phyloP scores from a whole-genome alignment of 2,329 filamentous ascomycete genomes.

The Aspergillus sp. region DNA sequence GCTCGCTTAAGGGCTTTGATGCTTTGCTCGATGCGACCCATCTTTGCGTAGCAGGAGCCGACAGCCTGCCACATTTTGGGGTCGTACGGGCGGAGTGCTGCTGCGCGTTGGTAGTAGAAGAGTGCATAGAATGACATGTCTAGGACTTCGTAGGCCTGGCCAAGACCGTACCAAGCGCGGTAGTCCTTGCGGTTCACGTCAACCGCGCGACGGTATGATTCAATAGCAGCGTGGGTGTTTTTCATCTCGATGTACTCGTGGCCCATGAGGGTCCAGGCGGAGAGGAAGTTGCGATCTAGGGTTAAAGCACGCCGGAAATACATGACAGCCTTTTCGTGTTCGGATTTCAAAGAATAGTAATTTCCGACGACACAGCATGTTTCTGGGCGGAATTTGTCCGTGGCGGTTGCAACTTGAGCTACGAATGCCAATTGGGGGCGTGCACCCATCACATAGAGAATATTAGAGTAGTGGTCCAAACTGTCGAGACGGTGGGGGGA shows the following conservation, averaged over 20 bases:
- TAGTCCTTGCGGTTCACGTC: slow-evolving; percentile 97
- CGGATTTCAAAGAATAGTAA: slow-evolving; percentile 90
- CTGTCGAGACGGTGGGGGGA: slow-evolving; percentile 75
- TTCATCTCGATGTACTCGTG: slow-evolving; percentile 99
- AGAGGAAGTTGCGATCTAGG: slow-evolving; percentile 84
- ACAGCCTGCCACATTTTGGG: slow-evolving; percentile 99
- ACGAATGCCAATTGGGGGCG: slow-evolving; percentile 89
- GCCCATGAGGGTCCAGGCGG: slow-evolving; percentile 97
- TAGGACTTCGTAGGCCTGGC: slow-evolving; percentile 94
- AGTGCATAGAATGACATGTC: slow-evolving; percentile 98
- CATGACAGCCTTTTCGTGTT: slow-evolving; percentile 97
- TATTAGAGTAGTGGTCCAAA: slow-evolving; percentile 95
- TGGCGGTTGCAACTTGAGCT: slow-evolving; percentile 83
- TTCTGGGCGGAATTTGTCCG: slow-evolving; percentile 95
- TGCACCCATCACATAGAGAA: slow-evolving; percentile 87
- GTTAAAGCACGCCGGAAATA: slow-evolving; percentile 94
- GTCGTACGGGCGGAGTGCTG: slow-evolving; percentile 89
- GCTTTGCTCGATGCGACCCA: slow-evolving; percentile 81
- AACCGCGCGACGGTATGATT: slow-evolving; percentile 91
- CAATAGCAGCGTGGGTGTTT: slow-evolving; percentile 96
- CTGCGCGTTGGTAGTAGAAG: slow-evolving; percentile 97
- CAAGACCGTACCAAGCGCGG: slow-evolving; percentile 94
- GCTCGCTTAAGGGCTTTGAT: slow-evolving; percentile 95
- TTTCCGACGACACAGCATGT: slow-evolving; percentile 97
- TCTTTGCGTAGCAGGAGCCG: slow-evolving; percentile 85